Base-by-base conservation (phyloP, 805 yeast genomes). In the Kockiozyma suomiensis region DNA sequence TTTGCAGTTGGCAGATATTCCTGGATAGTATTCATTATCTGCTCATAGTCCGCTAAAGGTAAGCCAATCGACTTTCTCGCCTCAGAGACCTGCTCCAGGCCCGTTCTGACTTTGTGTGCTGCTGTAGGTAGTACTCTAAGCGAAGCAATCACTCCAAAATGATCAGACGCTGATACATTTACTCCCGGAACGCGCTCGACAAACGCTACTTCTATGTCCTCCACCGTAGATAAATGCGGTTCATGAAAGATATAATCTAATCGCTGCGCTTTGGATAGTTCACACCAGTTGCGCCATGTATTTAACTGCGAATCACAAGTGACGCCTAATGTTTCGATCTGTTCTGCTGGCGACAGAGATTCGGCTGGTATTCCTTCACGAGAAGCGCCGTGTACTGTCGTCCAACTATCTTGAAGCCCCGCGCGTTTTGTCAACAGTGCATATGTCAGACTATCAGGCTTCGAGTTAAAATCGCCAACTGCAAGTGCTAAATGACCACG, bases 381-480 rank as follows among this genome's bases (percentile, higher is more conserved):
- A 15, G 54, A 42, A 17, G 17, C 30, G 12, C 65, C 65, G 28
- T 58, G 62, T 17, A 58, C 57, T 0, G 63, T 58, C 7, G 62
- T 61, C 66, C 66, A 62, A 33, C 64, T 59, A 25, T 62, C 66
- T 26, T 47, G 47, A 13, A 93, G 75, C 0, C 84, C 84, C 0
- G 92, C 89, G 57, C 85, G 86, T 37, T 77, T 69, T 3, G 90
- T 86, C 62, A 93, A 79, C 40, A 94, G 80, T 61, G 82, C 81
- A 71, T 89, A 85, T 0, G 96, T 96, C 57, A 93, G 76, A 1
- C 96, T 86, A 0, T 88, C 94, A 0, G 98, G 97, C 63, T 85
- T 81, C 3, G 94, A 88, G 72, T 94, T 94, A 70, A 94, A 80
- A 74, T 94, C 99, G 1, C 99, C 99, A 33, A 92, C 97, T 54